Evolutionary conservation across 2,329 filamentous ascomycete genomes (phyloP), one percentile per base, ranked within the genome.

Genomic region (Ophiostoma himal-ulmi): DNA sequence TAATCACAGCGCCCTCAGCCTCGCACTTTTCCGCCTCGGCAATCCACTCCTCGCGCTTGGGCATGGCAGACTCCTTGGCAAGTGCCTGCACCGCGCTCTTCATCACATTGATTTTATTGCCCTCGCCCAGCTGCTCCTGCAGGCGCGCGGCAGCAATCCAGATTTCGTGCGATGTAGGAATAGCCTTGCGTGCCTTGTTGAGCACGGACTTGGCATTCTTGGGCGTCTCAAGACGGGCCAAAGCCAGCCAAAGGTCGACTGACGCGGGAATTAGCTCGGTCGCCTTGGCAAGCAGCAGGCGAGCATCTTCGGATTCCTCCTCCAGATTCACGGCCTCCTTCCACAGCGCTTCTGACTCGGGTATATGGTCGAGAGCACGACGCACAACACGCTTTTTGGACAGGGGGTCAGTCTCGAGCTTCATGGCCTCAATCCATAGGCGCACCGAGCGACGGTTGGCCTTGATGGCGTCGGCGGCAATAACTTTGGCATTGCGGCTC

Each of bases 11-110:
- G 7, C 93, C 94, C 78, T 98, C 95, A 71, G 92, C 90, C 79
- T 99, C 95, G 77, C 94, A 98, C 73, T 91, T 91, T 79, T 99
- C 95, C 0, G 95, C 96, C 79, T 98, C 93, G 5, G 87, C 85
- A 69, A 99, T 96, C 95, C 95, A 99, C 75, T 97, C 94, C 78
- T 99, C 95, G 57, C 96, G 90, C 80, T 96, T 96, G 54, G 95
- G 87, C 96, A 99, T 99, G 13, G 95, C 94, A 37, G 92, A 94
- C 77, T 96, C 93, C 76, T 93, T 93, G 52, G 90, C 93, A 41
- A 99, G 84, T 26, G 93, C 89, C 76, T 96, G 92, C 41, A 97
- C 88, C 64, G 92, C 95, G 82, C 93, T 91, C 78, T 95, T 94
- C 92, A 99, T 97, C 71, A 98, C 92, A 75, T 93, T 96, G 76